Evolutionary conservation across 306 rosid species (phyloP).

Genomic region (Luffa acutangula): DNA sequence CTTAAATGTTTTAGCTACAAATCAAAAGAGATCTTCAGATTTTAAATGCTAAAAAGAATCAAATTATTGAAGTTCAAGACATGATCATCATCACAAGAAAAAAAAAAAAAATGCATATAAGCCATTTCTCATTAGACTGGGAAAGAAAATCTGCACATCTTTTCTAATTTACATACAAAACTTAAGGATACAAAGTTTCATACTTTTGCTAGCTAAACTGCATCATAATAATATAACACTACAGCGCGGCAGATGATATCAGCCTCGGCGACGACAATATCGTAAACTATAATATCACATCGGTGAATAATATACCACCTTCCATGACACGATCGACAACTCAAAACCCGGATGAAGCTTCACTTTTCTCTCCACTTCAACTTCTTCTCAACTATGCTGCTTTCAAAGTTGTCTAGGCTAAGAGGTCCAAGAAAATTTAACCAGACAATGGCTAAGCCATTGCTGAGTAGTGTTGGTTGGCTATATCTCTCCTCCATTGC

Average conservation of each 20-base stretch:
- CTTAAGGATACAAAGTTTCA: slow-evolving; percentile 15
- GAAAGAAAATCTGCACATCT: slow-evolving; percentile 26
- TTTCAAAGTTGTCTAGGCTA: slow-evolving; percentile 4
- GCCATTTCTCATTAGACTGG: slow-evolving; percentile 7
- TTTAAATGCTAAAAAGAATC: background rate
- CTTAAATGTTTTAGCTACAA: background rate
- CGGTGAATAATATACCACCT: background rate
- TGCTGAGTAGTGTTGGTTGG: background rate
- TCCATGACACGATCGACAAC: background rate
- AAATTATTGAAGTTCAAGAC: background rate
- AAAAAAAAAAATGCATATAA: background rate
- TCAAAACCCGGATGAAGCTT: background rate
- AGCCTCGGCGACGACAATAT: background rate
- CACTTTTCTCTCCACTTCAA: slow-evolving; percentile 3
- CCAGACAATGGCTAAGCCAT: background rate
- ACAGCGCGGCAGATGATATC: background rate
- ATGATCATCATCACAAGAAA: background rate
- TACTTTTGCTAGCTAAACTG: slow-evolving; percentile 29
- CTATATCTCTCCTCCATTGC: background rate
- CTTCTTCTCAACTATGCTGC: slow-evolving; percentile 10
- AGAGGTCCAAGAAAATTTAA: background rate
- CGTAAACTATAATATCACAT: background rate
- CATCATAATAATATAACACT: background rate
- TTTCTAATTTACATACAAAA: slow-evolving; percentile 27
- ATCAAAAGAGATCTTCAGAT: background rate